A percentile compares a stretch with the other conserved stretches of the same genome.
phyloP scores from a whole-genome alignment of 1,284 basidiomycete genomes.

The Trichosporon faecale region DNA sequence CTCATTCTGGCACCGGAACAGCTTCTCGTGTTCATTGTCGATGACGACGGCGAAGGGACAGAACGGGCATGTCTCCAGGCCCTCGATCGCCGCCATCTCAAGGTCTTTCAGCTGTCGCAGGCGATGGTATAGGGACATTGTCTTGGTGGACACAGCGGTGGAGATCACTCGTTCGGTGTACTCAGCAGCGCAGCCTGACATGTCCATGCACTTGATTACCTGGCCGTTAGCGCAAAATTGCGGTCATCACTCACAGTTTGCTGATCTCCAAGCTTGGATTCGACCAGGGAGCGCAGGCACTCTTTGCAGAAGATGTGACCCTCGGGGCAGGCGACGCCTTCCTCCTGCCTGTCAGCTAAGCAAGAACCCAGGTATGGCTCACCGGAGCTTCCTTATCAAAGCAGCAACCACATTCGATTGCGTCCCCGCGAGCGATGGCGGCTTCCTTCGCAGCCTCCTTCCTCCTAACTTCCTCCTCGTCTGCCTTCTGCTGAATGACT shows the following conservation, averaged over 20 bases:
- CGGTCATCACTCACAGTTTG: constrained; percentile 33
- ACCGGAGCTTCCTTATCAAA: constrained; percentile 69
- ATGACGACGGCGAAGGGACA: constrained; percentile 77
- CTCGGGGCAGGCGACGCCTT: constrained; percentile 79
- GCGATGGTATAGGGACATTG: constrained; percentile 68
- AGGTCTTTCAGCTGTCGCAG: constrained; percentile 71
- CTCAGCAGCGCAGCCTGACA: constrained; percentile 65
- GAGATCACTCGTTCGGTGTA: constrained; percentile 67
- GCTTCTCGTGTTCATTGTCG: constrained; percentile 69
- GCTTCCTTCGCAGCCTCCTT: constrained; percentile 43
- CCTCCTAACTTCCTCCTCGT: constrained; percentile 32
- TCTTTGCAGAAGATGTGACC: constrained; percentile 68
- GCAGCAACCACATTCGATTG: constrained; percentile 78
- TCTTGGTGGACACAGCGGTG: constrained; percentile 57
- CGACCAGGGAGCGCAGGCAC: constrained; percentile 57
- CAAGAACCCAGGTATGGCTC: too few species aligned
- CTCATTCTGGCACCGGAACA: constrained; percentile 71
- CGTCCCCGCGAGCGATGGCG: constrained; percentile 53
- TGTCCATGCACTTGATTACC: constrained; percentile 73
- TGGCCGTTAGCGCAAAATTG: constrained; percentile 41
- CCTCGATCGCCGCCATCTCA: constrained; percentile 60
- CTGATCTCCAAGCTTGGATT: constrained; percentile 52
- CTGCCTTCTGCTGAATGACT: constrained; percentile 41
- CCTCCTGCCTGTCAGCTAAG: constrained; percentile 56
- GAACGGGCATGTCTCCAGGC: constrained; percentile 77